Evolutionary conservation across 148 eudicot genomes (phyloP).

Genomic region (Persicaria maculosa): DNA sequence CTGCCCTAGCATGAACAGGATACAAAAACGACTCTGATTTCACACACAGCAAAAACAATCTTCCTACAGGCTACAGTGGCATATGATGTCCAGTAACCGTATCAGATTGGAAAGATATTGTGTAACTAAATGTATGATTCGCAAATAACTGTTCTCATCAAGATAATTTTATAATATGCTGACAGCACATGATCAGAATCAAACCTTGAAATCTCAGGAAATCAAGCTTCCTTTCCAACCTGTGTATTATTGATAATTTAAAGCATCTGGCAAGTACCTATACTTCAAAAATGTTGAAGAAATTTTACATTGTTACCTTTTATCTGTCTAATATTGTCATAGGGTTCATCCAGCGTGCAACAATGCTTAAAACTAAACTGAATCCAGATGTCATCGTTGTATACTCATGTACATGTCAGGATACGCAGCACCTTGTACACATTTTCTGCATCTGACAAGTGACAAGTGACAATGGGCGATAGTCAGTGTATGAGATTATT

Average conservation of each 20-base stretch:
- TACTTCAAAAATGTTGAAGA: background rate
- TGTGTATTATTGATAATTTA: conserved; percentile 2
- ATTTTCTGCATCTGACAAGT: background rate
- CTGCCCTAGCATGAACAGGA: too few relatives aligned
- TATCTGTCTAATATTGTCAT: background rate
- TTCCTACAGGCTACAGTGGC: too few relatives aligned
- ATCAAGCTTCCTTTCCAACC: background rate
- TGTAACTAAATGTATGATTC: background rate
- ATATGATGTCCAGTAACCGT: background rate
- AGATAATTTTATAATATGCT: background rate
- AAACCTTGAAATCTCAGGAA: background rate
- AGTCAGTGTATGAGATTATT: background rate
- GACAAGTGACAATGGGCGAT: background rate
- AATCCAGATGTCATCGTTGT: background rate
- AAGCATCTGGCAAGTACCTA: conserved; percentile 1
- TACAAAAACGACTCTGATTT: too few relatives aligned
- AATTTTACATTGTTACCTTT: background rate
- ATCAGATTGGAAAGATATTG: background rate
- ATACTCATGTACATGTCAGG: too few relatives aligned
- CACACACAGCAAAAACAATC: too few relatives aligned
- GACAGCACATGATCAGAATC: background rate
- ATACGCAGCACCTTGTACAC: background rate
- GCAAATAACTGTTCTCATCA: background rate
- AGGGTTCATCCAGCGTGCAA: conserved; percentile 10
- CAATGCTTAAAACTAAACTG: background rate